These are phyloP conservation scores for Ophiostoma sp. DNA, from an alignment of 2,329 filamentous ascomycete species.

Conservation along the genomic window DNA sequence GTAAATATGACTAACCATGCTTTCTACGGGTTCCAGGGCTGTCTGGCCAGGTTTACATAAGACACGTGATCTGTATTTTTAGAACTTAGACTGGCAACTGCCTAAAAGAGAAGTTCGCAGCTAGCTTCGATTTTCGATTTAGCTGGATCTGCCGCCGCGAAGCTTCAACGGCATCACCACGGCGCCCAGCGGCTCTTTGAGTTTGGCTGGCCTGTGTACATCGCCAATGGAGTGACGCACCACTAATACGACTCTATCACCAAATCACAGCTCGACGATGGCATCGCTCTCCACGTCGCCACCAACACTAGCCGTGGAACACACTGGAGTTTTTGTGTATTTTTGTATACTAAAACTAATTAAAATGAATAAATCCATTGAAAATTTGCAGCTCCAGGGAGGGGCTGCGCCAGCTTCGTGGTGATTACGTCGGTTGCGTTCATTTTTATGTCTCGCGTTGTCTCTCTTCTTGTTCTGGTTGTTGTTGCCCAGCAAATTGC, in stretches of 20 bases:
- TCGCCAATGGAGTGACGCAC: background rate
- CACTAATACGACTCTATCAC: background rate
- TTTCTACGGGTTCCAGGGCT: background rate
- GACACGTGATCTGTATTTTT: background rate
- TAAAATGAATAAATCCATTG: slow-evolving; percentile 9
- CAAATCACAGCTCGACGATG: background rate
- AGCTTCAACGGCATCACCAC: slow-evolving; percentile 7
- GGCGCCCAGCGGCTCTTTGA: background rate
- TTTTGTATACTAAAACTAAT: background rate
- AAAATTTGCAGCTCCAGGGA: slow-evolving; percentile 1
- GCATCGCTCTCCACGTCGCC: background rate
- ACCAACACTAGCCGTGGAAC: background rate
- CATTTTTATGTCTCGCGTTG: background rate
- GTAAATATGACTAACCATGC: background rate
- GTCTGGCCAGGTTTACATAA: background rate
- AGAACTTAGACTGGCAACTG: background rate
- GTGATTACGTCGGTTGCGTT: background rate
- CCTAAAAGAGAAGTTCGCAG: slow-evolving; percentile 6
- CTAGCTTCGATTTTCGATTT: background rate
- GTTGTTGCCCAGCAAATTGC: background rate
- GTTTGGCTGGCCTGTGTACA: background rate
- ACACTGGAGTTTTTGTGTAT: background rate
- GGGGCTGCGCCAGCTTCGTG: background rate
- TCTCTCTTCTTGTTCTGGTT: background rate
- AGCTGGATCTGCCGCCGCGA: slow-evolving; percentile 1